A percentile compares a stretch with the other conserved stretches of the same genome.
These are phyloP conservation scores for Viridothelium virens DNA, from an alignment of 495 filamentous ascomycete genomes.

Conservation along the genomic window DNA sequence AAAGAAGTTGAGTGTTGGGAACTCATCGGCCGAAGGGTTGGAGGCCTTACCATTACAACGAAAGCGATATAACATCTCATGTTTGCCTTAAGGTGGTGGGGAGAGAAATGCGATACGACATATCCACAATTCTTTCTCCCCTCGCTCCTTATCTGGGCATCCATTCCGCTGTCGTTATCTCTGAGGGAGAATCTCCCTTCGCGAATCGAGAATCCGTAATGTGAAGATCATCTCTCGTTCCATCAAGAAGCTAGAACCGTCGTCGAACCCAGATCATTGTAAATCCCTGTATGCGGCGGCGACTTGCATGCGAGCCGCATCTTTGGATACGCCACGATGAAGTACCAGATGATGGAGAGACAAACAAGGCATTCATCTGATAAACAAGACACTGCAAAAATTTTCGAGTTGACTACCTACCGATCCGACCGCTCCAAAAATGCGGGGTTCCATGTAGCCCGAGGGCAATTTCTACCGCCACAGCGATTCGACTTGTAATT, in stretches of 20 bases:
- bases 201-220: not conserved
- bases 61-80: not conserved
- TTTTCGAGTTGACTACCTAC: not conserved
- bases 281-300: not conserved
- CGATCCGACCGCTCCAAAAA: not conserved
- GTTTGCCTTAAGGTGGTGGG: not conserved
- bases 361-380: not conserved
- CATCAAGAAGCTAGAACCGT: not conserved
- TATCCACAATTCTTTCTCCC: not conserved
- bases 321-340: not conserved
- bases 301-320: not conserved
- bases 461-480: too few species aligned
- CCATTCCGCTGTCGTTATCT: not conserved
- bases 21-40: too few species aligned
- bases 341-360: not conserved
- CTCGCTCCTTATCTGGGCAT: not conserved
- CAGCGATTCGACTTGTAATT: not conserved
- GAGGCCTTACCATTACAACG: too few species aligned
- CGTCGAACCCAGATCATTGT: not conserved
- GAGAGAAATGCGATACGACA: not conserved
- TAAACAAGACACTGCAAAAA: not conserved
- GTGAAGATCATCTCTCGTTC: not conserved
- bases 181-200: not conserved
- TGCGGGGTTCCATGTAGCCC: not conserved
- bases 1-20: too few species aligned